phyloP scores from a whole-genome alignment of 2,329 filamentous ascomycete species.

The Blumeriella jaapii region DNA sequence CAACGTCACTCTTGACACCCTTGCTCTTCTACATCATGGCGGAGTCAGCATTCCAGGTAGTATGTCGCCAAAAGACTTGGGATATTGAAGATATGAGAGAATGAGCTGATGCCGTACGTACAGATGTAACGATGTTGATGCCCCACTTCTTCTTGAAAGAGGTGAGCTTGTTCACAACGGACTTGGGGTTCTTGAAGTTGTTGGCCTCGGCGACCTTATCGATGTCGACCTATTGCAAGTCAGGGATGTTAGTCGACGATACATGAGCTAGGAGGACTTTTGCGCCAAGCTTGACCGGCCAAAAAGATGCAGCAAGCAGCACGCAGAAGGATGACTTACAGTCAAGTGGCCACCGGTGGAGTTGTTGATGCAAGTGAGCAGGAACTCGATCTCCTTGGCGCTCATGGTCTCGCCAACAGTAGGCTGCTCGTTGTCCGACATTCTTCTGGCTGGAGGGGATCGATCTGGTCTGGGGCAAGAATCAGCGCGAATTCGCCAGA shows the following conservation, averaged over 20 bases:
- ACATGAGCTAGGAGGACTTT: neutral
- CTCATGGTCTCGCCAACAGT: conserved; percentile 7
- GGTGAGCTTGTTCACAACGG: conserved; percentile 18
- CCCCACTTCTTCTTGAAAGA: conserved; percentile 21
- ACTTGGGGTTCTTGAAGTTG: conserved; percentile 15
- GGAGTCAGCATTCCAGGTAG: too few species aligned
- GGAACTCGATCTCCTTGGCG: conserved; percentile 15
- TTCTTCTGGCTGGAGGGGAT: neutral
- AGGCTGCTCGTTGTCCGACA: conserved; percentile 8
- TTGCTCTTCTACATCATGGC: too few species aligned
- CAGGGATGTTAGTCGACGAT: neutral
- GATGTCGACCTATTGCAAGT: conserved; percentile 14
- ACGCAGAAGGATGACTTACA: conserved; percentile 14
- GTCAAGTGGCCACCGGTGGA: conserved; percentile 15
- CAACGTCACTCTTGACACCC: neutral
- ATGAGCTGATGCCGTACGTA: too few species aligned
- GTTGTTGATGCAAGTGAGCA: conserved; percentile 20
- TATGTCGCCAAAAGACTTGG: too few species aligned
- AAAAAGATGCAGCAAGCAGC: neutral
- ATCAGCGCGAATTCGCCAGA: neutral
- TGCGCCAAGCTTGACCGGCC: neutral
- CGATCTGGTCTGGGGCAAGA: neutral
- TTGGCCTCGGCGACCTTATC: conserved; percentile 14
- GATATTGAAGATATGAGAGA: too few species aligned
- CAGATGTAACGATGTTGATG: conserved; percentile 1